Base-by-base conservation (phyloP, 1,284 basidiomycete species). In the Microbotryum intermedium region DNA sequence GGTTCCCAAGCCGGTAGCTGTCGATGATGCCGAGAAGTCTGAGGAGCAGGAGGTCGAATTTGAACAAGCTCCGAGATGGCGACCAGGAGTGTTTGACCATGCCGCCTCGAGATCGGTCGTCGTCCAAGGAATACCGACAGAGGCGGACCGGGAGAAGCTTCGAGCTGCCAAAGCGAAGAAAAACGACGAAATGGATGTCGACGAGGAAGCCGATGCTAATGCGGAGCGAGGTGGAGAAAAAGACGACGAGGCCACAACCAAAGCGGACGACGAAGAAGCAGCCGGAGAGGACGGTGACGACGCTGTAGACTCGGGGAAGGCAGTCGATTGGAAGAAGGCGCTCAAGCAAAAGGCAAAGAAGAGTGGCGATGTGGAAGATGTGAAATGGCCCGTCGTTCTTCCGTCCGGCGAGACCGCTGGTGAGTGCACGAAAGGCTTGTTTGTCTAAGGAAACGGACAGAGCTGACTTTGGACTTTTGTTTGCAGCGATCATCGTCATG, bases 311-410 rank as follows among this genome's bases (percentile, higher is more conserved):
- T 62, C 57, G 50, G 62, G 62, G 43, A 69, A 70, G 59, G 55
- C 67, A 20, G 61, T 64, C 30, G 70, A 67, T 47, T 62, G 59
- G 70, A 83, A 87, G 29, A 87, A 87, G 66, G 77, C 80, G 0
- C 76, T 93, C 0, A 91, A 90, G 88, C 93, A 95, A 77, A 91
- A 90, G 73, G 78, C 92, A 48, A 81, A 88, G 55, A 90, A 90
- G 64, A 52, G 18, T 34, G 66, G 58, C 58, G 58, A 61, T 30
- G 58, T 62, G 53, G 53, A 65, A 53, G 59, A 69, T 55, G 59
- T 67, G 55, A 59, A 66, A 58, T 65, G 60, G 63, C 66, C 65
- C n/a, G 51, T 60, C 59, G 30, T 59, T 54, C 55, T 68, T 16
- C 53, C 65, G 13, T 62, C 69, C 34, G 58, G 62, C 53, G 66